These are phyloP conservation scores for Vicia sativa DNA, from an alignment of 306 rosid genomes.

Conservation along the genomic window DNA sequence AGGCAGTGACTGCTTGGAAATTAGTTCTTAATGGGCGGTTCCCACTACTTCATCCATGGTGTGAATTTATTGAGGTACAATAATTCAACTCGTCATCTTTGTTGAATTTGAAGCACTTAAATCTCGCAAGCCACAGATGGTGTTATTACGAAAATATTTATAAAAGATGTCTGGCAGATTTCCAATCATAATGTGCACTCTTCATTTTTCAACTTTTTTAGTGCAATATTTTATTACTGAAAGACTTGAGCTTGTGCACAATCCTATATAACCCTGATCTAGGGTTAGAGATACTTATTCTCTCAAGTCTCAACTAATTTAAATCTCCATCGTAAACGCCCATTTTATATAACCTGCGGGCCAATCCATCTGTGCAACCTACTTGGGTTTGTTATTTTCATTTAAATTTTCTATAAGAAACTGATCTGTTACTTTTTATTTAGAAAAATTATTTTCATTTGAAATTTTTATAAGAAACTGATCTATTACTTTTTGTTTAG, in stretches of 20 bases:
- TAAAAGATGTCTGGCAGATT: background rate
- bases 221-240: background rate
- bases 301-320: constrained; percentile 1
- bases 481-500: constrained; percentile 51
- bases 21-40: constrained; percentile 85
- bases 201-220: background rate
- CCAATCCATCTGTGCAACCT: constrained; percentile 22
- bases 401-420: constrained; percentile 29
- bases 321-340: constrained; percentile 12
- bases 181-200: background rate
- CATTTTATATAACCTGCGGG: constrained; percentile 5
- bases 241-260: background rate
- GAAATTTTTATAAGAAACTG: constrained; percentile 40
- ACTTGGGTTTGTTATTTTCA: constrained; percentile 27
- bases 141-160: background rate
- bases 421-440: constrained; percentile 46
- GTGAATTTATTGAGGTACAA: constrained; percentile 89
- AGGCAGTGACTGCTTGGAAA: constrained; percentile 84
- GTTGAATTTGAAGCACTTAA: constrained; percentile 10
- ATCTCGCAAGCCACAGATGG: background rate
- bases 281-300: constrained; percentile 21
- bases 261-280: constrained; percentile 22
- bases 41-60: constrained; percentile 79
- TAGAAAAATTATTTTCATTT: constrained; percentile 61
- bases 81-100: background rate